phyloP scores from a whole-genome alignment of 805 yeast species.

The Priceomyces carsonii region DNA sequence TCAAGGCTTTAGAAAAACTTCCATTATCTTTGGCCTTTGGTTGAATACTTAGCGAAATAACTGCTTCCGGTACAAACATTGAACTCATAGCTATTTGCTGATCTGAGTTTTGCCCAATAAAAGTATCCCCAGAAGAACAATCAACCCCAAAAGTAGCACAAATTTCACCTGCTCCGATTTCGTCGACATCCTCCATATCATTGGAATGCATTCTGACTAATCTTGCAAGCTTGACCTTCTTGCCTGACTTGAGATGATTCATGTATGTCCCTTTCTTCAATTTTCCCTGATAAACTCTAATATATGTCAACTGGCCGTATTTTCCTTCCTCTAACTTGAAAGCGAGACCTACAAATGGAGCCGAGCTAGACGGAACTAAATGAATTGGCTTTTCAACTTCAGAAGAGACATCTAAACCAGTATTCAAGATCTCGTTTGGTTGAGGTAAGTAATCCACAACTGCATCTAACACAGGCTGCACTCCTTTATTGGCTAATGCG shows the following conservation, averaged over 20 bases:
- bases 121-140: conserved; percentile 98
- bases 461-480: conserved; percentile 94
- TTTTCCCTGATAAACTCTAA: conserved; percentile 96
- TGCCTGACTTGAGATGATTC: conserved; percentile 87
- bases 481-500: conserved; percentile 94
- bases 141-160: conserved; percentile 99
- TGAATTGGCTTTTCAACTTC: conserved; percentile 66
- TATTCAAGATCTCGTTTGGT: conserved; percentile 90
- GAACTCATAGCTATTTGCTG: conserved; percentile 88
- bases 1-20: conserved; percentile 94
- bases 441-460: conserved; percentile 95
- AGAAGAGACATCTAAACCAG: conserved; percentile 74
- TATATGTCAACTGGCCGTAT: conserved; percentile 95
- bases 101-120: conserved; percentile 71
- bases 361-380: conserved; percentile 66
- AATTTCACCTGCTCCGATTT: conserved; percentile 96
- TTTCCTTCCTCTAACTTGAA: conserved; percentile 98
- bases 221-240: conserved; percentile 89
- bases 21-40: conserved; percentile 85
- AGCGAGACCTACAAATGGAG: conserved; percentile 95
- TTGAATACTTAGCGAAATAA: conserved; percentile 84
- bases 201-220: conserved; percentile 98
- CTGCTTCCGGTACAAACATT: conserved; percentile 99
- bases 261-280: conserved; percentile 88
- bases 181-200: conserved; percentile 97